Conservation (phyloP, 768 basidiomycete species). For the Tricholoma hemisulphureum region DNA sequence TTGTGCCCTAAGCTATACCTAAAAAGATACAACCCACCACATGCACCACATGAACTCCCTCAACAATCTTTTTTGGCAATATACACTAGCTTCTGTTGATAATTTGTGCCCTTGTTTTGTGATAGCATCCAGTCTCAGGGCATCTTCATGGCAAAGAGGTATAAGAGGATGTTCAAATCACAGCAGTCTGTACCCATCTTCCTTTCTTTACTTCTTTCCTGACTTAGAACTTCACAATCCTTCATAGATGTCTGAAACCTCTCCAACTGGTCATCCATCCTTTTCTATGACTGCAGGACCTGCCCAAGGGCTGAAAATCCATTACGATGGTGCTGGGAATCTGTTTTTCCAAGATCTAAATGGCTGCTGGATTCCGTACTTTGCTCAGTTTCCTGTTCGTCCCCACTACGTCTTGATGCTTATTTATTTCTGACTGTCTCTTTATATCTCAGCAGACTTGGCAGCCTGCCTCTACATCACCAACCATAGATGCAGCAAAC, state of each 20-base stretch:
- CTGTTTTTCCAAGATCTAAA: not conserved
- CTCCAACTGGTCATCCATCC: not conserved
- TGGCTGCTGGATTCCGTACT: slow-evolving; percentile 3
- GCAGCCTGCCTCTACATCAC: not conserved
- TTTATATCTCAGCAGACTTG: not conserved
- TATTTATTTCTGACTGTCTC: not conserved
- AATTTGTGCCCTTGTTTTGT: not conserved
- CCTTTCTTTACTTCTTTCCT: not conserved
- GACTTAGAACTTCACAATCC: not conserved
- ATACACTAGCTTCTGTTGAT: not conserved
- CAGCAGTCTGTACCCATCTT: not conserved
- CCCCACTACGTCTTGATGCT: not conserved
- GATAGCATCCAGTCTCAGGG: not conserved
- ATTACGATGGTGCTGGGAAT: slow-evolving; percentile 1
- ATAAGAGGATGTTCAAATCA: not conserved
- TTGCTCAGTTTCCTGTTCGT: slow-evolving; percentile 1
- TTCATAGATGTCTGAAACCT: not conserved
- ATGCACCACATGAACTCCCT: not conserved
- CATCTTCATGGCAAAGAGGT: not conserved
- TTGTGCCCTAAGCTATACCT: not conserved
- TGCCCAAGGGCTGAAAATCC: not conserved
- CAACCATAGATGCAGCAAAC: not conserved
- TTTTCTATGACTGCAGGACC: not conserved
- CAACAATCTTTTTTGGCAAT: not conserved
- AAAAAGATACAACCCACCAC: not conserved